Base-by-base conservation (phyloP, 179 eudicot species). In the Corrigiola litoralis region DNA sequence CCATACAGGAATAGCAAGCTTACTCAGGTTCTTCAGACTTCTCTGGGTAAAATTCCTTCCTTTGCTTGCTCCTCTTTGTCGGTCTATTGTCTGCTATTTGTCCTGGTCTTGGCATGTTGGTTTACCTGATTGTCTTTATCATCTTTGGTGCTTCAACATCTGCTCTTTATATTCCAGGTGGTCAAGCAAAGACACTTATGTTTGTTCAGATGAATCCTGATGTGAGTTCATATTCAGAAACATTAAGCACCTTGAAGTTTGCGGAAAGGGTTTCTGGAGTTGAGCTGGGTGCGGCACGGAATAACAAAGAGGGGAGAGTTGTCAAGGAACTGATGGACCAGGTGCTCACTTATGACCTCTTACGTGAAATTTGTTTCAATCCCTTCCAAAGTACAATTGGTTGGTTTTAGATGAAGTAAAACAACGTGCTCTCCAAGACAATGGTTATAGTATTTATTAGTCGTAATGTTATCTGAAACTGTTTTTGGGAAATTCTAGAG, bases 121-220 rank as follows among this genome's bases (percentile, higher is more conserved):
- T 46, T 11, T 9, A 13, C 38, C 54, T 48, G 0, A 58, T 37
- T 9, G 17, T 20, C 4, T 13, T 16, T 45, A 21, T 18, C 24
- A 12, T 3, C 20, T 11, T 46, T 9, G n/a, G n/a, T 16, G 45
- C 36, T 27, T 33, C 8, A 60, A 42, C 2, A 28, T 42, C 4
- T 17, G n/a, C 4, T 9, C 8, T 27, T 32, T 33, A 33, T 1
- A 24, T 47, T 58, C 41, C 71, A 91, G 97, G 99, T 34, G 99
- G 99, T 27, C 97, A 88, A 67, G 99, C 99, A 41, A 95, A 91
- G 83, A 91, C 99, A 40, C 81, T 95, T n/a, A 95, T 95, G 99
- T 95, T 95, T 81, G 96, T 95, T 72, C 99, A 95, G 73, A 80
- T 95, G 69, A 91, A 95, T 76, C 97, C 99, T 27, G 99, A 95